Evolutionary conservation across 352 stramenopile genomes (phyloP).

Genomic region (Albugo candida): DNA sequence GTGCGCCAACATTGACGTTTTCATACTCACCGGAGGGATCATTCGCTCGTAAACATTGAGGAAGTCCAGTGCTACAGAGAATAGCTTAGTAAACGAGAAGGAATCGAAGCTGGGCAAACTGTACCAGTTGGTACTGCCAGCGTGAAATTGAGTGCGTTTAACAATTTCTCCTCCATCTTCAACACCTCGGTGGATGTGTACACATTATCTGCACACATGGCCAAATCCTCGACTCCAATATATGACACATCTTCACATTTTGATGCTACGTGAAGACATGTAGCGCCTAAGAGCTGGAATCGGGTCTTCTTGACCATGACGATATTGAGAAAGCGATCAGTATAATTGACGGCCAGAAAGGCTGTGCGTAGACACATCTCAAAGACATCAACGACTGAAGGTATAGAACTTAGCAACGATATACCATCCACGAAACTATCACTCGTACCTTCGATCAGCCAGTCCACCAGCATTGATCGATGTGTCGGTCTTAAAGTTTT

Average conservation of each 20-base stretch:
- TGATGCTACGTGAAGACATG: constrained; percentile 76
- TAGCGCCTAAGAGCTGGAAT: constrained; percentile 80
- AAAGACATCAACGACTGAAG: constrained; percentile 82
- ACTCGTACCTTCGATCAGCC: constrained; percentile 72
- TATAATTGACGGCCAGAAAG: constrained; percentile 83
- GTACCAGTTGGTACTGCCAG: constrained; percentile 74
- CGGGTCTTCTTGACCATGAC: constrained; percentile 79
- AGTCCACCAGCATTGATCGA: constrained; percentile 83
- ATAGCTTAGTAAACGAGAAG: constrained; percentile 1
- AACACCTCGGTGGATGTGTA: constrained; percentile 79
- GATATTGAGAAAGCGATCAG: constrained; percentile 72
- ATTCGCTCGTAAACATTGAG: constrained; percentile 80
- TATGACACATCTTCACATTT: constrained; percentile 87
- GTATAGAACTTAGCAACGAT: neutral
- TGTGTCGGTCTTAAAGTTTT: constrained; percentile 68
- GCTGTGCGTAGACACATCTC: constrained; percentile 81
- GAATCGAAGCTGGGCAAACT: neutral
- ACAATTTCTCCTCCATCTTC: constrained; percentile 81
- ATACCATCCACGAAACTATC: neutral
- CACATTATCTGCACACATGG: constrained; percentile 82
- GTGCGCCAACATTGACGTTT: constrained; percentile 74
- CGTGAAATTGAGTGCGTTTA: constrained; percentile 85
- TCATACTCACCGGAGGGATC: constrained; percentile 66
- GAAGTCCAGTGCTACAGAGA: constrained; percentile 55
- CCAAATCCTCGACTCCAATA: constrained; percentile 81